phyloP scores from a whole-genome alignment of 257 asterid species.

The Gentiana dahurica region DNA sequence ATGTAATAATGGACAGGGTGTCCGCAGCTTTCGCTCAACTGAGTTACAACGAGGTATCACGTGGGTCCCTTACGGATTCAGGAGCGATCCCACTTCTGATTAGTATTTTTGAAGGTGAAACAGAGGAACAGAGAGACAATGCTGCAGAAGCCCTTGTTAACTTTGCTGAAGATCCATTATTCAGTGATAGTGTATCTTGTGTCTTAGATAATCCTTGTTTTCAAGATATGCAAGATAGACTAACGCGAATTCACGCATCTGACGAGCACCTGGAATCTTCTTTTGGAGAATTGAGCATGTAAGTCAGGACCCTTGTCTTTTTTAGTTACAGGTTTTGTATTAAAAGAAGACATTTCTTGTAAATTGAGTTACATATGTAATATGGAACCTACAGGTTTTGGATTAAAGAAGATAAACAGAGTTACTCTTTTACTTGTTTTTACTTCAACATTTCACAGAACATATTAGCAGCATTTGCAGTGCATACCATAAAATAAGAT shows the following conservation, averaged over 20 bases:
- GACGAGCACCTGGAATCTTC: conserved; percentile 21
- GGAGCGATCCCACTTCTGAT: conserved; percentile 39
- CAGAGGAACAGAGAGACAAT: conserved; percentile 35
- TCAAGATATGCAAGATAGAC: conserved; percentile 26
- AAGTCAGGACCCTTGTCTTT: not conserved
- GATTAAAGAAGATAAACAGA: too few relatives aligned
- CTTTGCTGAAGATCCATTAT: conserved; percentile 36
- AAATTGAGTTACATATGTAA: too few relatives aligned
- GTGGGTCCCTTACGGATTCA: conserved; percentile 31
- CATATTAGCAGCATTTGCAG: too few relatives aligned
- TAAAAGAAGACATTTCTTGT: too few relatives aligned
- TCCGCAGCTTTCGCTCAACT: conserved; percentile 48
- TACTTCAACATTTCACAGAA: too few relatives aligned
- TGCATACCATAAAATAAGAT: too few relatives aligned
- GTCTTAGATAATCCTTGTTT: conserved; percentile 28
- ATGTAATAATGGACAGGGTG: conserved; percentile 36
- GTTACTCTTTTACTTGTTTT: too few relatives aligned
- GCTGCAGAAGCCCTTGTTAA: conserved; percentile 48
- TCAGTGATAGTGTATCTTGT: conserved; percentile 23
- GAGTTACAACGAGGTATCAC: conserved; percentile 27
- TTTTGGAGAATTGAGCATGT: conserved; percentile 18
- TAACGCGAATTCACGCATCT: conserved; percentile 26
- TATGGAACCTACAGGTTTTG: too few relatives aligned
- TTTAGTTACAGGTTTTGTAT: too few relatives aligned
- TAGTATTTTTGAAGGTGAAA: conserved; percentile 27